phyloP scores from a whole-genome alignment of 208 protist genomes.

The Vickermania spadyakhi region DNA sequence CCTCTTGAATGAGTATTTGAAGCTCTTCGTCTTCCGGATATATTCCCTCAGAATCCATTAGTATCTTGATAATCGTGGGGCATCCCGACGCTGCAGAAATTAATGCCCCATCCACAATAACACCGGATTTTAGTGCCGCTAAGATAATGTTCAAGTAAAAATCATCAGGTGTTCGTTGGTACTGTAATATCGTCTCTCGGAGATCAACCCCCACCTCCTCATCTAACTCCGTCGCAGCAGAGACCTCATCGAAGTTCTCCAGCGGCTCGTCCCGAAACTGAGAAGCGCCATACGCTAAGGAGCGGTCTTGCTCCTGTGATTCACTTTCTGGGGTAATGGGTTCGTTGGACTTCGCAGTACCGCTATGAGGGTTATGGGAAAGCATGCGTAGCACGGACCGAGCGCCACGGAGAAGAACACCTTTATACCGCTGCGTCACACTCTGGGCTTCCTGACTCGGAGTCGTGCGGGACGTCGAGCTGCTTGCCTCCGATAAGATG shows the following conservation, averaged over 20 bases:
- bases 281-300: background rate
- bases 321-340: slow-evolving; percentile 1
- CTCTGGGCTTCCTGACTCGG: slow-evolving; percentile 4
- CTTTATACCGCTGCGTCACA: slow-evolving; percentile 1
- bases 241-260: background rate
- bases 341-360: background rate
- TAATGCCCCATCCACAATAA: slow-evolving; percentile 39
- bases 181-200: slow-evolving; percentile 58
- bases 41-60: slow-evolving; percentile 52
- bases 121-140: slow-evolving; percentile 54
- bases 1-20: slow-evolving; percentile 50
- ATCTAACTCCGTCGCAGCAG: slow-evolving; percentile 24
- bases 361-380: background rate
- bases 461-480: background rate
- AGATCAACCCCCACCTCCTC: slow-evolving; percentile 60
- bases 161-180: slow-evolving; percentile 48
- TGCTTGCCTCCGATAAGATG: slow-evolving; percentile 6
- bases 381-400: background rate
- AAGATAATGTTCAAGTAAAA: slow-evolving; percentile 81
- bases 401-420: background rate
- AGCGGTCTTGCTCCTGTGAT: slow-evolving; percentile 1
- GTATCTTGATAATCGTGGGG: slow-evolving; percentile 43
- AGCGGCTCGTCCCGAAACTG: background rate
- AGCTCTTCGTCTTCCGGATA: slow-evolving; percentile 42
- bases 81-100: slow-evolving; percentile 43